Conservation (phyloP, 176 grass and related monocot genomes). For the Miscanthus lutarioriparius region DNA sequence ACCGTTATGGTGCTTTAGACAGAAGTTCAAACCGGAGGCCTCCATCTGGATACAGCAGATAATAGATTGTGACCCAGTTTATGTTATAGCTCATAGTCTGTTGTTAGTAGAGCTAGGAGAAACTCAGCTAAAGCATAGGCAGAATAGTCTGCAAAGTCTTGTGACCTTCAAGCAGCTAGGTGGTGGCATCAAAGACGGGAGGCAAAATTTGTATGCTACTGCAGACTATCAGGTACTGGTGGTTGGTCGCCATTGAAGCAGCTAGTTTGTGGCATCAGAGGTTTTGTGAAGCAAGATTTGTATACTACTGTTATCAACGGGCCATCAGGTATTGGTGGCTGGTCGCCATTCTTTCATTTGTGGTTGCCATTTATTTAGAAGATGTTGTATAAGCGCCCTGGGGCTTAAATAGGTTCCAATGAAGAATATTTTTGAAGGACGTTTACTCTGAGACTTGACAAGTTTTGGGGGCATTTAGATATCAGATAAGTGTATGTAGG, state of each 20-base stretch:
- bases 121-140: not conserved
- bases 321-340: not conserved
- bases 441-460: not conserved
- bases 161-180: conserved; percentile 10
- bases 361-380: not conserved
- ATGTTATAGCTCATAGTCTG: not conserved
- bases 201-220: conserved; percentile 33
- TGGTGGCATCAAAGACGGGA: not conserved
- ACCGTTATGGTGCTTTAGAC: conserved; percentile 48
- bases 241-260: not conserved
- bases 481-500: not conserved
- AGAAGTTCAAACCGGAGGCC: conserved; percentile 44
- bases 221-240: conserved; percentile 2
- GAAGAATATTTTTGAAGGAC: not conserved
- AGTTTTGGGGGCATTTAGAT: conserved; percentile 16
- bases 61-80: not conserved
- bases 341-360: conserved; percentile 21
- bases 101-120: conserved; percentile 12
- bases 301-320: conserved; percentile 27
- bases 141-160: conserved; percentile 24
- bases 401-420: not conserved
- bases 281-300: conserved; percentile 4
- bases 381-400: not conserved
- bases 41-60: conserved; percentile 44
- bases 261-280: not conserved